Evolutionary conservation across 768 basidiomycete species (phyloP), one percentile per base, ranked within the genome.

Genomic region (Gymnopilus junonius): DNA sequence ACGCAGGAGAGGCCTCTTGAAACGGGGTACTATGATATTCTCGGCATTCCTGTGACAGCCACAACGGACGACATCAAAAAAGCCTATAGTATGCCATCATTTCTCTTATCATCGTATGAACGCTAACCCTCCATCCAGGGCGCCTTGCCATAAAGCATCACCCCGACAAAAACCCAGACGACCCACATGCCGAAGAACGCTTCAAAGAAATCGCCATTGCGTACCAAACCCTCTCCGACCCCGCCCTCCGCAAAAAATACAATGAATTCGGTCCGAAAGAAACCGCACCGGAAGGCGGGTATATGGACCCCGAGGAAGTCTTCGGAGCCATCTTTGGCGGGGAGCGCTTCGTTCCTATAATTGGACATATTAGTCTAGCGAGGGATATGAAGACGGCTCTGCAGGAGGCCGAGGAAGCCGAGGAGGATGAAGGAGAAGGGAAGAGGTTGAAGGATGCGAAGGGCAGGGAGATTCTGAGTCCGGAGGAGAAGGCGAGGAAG

Each of bases 121-220:
- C 42, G 57, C 31, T 50, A 31, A 27, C 17, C 31, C 15, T 34
- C 31, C 34, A 25, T 27, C 34, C 59, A 93, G 90, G 92, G 45
- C 86, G 90, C 6, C 82, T 94, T 55, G 94, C 94, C 2, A 95
- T 97, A 76, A 94, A 94, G 75, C 88, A 90, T 69, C 94, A 95
- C 73, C 94, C 94, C 0, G 94, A 95, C 83, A 95, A 95, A 82
- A 95, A 96, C 72, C 93, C 87, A 0, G 87, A 91, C 70, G 94
- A 95, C 74, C 94, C 93, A 0, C 75, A 82, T 25, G 93, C 95
- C 0, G 93, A 92, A 69, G 93, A 93, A 63, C 85, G 87, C n/a
- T 95, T 95, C 82, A 94, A 94, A 71, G 85, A 91, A 65, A 94
- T 97, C 65, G 93, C 94, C 0, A 92, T 95, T 54, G 94, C 94